These are phyloP conservation scores for Cryptococcus neoformans DNA, from an alignment of 1,284 basidiomycete genomes.

Conservation along the genomic window DNA sequence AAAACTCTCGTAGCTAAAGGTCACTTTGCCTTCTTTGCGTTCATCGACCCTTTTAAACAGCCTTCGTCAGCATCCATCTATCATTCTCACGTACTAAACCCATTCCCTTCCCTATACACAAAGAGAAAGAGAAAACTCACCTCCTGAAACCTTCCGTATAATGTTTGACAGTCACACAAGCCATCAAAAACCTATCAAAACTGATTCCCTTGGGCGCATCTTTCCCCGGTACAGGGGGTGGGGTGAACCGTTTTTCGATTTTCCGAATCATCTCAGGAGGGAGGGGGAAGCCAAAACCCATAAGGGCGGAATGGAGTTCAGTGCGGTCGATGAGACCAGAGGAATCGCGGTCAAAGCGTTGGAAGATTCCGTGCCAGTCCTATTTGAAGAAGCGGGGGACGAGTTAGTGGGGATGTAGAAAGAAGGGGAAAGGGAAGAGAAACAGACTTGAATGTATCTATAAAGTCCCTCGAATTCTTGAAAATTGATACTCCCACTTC, in stretches of 20 bases:
- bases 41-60: not conserved
- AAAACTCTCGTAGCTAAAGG: not conserved
- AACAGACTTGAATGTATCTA: constrained; percentile 46
- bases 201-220: constrained; percentile 35
- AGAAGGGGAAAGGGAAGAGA: not conserved
- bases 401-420: not conserved
- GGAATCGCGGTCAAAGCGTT: constrained; percentile 47
- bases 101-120: not conserved
- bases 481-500: constrained; percentile 48
- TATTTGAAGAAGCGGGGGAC: constrained; percentile 7
- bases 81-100: not conserved
- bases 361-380: constrained; percentile 51
- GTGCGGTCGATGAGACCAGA: constrained; percentile 48
- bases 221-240: constrained; percentile 33
- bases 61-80: not conserved
- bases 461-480: constrained; percentile 51
- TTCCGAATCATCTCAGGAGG: constrained; percentile 46
- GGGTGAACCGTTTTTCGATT: constrained; percentile 47
- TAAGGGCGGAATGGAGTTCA: constrained; percentile 48
- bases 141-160: constrained; percentile 47
- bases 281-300: constrained; percentile 49
- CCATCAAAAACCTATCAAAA: constrained; percentile 51
- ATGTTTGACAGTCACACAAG: constrained; percentile 51
- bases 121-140: not conserved
- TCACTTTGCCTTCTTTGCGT: not conserved